Evolutionary conservation across 495 filamentous ascomycete species (phyloP), one percentile per base, ranked within the genome.

Genomic region (Halenospora varia): DNA sequence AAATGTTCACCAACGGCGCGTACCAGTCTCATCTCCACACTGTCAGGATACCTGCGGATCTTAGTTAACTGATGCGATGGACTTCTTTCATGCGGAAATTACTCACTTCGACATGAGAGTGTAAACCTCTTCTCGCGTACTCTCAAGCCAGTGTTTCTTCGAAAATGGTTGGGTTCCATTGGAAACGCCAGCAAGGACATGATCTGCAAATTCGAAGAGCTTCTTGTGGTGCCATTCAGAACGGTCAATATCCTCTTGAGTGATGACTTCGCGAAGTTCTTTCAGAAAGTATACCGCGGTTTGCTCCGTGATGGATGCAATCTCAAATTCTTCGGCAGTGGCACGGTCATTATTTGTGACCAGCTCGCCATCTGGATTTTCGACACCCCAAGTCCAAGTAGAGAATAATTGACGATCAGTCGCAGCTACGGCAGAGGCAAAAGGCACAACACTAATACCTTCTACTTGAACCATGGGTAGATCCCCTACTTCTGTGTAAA

Each of bases 1-100:
- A 82, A 60, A 26, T 69, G 69, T n/a, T 75, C 65, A 2, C 75
- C 75, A 8, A 79, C 59, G 0, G 56, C 57, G 9, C 35, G 53
- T 3, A 53, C 10, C 3, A 61, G 25, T 18, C 20, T 10, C 0
- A 51, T 2, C n/a, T 61, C 48, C 4, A 23, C 1, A 15, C 45
- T 44, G 19, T 45, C 8, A n/a, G 25, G n/a, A 25, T 19, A 47
- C 3, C 22, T 48, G 18, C 6, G 2, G 26, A 15, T 3, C 2
- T 10, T 19, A 25, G 29, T n/a, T n/a, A n/a, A n/a, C n/a, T n/a
- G n/a, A n/a, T n/a, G n/a, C n/a, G n/a, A n/a, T n/a, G n/a, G n/a
- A n/a, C n/a, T n/a, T n/a, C n/a, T n/a, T n/a, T n/a, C n/a, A n/a
- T 25, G 9, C 18, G 9, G 10, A 11, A 22, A 10, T 22, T 23